A percentile compares a stretch with the other conserved stretches of the same genome.
These are phyloP conservation scores for Cynanchum wilfordii DNA, from an alignment of 257 asterid species.

Conservation along the genomic window DNA sequence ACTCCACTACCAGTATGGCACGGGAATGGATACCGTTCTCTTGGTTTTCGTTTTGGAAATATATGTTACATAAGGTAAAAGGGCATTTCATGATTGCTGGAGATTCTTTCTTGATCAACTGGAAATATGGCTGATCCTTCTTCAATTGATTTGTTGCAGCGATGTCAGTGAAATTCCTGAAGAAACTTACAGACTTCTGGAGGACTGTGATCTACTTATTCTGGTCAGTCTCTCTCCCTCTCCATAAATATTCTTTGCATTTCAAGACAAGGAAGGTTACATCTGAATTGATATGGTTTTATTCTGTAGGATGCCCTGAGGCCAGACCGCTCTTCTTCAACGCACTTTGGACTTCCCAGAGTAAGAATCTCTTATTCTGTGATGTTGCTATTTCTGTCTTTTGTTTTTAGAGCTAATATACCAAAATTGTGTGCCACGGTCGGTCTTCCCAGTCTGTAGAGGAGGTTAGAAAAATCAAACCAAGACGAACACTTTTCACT, in stretches of 20 bases:
- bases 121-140: constrained; percentile 21
- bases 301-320: constrained; percentile 71
- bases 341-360: constrained; percentile 93
- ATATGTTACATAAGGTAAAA: constrained; percentile 87
- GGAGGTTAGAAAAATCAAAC: constrained; percentile 83
- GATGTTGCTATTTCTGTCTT: not conserved
- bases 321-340: constrained; percentile 92
- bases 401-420: not conserved
- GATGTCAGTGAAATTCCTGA: constrained; percentile 97
- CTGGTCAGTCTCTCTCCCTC: constrained; percentile 47
- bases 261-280: not conserved
- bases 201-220: constrained; percentile 83
- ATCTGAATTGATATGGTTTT: not conserved
- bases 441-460: constrained; percentile 61
- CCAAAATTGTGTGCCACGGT: too few species aligned
- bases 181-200: constrained; percentile 84
- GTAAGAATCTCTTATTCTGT: constrained; percentile 39
- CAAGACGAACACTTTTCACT: constrained; percentile 83
- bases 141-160: constrained; percentile 35
- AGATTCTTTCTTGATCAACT: not conserved
- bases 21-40: constrained; percentile 78
- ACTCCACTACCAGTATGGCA: constrained; percentile 98
- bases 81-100: not conserved
- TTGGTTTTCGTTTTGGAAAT: constrained; percentile 95
- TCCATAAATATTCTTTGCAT: not conserved